These are phyloP conservation scores for Neopestalotiopsis sp. DNA, from an alignment of 2,329 filamentous ascomycete species.

Conservation along the genomic window DNA sequence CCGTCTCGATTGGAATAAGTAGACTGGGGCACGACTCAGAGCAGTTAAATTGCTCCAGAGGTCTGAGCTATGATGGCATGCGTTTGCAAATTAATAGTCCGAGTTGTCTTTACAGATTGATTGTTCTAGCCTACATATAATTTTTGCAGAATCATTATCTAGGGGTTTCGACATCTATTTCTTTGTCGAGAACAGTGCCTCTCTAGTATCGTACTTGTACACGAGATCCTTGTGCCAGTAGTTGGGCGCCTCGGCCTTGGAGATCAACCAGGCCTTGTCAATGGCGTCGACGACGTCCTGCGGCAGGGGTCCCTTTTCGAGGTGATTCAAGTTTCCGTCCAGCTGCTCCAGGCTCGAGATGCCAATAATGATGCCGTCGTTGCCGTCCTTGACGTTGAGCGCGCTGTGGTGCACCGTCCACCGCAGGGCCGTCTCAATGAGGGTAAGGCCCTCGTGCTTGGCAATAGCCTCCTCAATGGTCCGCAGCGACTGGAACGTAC, in stretches of 20 bases:
- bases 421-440: slow-evolving; percentile 75
- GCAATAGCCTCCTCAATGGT: slow-evolving; percentile 70
- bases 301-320: slow-evolving; percentile 75
- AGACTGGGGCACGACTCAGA: too few relatives aligned
- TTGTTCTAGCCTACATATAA: background rate
- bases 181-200: slow-evolving; percentile 58
- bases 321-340: slow-evolving; percentile 58
- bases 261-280: slow-evolving; percentile 78
- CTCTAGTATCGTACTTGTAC: slow-evolving; percentile 69
- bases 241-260: slow-evolving; percentile 60
- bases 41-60: too few relatives aligned
- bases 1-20: too few relatives aligned
- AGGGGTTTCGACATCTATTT: slow-evolving; percentile 41
- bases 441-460: slow-evolving; percentile 66
- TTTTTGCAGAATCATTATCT: background rate
- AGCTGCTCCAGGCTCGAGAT: slow-evolving; percentile 63
- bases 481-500: slow-evolving; percentile 65
- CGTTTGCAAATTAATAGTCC: too few relatives aligned
- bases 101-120: too few relatives aligned
- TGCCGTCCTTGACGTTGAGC: slow-evolving; percentile 55
- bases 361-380: slow-evolving; percentile 66
- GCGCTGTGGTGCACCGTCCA: slow-evolving; percentile 76
- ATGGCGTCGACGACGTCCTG: slow-evolving; percentile 76
- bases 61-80: too few relatives aligned
- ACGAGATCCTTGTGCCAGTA: slow-evolving; percentile 67